Evolutionary conservation across 352 stramenopile species (phyloP), one percentile per base, ranked within the genome.

Genomic region (Pythium aphanidermatum): DNA sequence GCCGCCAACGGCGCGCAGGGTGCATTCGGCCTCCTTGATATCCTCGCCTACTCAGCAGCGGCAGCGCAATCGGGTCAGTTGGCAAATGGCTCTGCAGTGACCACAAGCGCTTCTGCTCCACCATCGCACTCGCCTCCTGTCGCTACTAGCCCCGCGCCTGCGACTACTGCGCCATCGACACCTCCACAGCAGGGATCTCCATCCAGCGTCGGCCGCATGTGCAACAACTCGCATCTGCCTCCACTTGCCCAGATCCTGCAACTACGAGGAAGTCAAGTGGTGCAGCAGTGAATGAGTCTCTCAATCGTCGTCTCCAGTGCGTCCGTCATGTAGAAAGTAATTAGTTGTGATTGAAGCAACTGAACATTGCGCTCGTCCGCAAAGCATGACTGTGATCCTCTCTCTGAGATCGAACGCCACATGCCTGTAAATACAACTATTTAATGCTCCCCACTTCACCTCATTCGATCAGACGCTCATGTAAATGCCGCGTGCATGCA

Each of bases 221-320:
- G 73, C 27, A 57, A 57, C 28, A 83, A 69, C 59, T 72, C 60
- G 31, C 66, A 77, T 17, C 49, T 89, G 40, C 77, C 77, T 24
- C 83, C 77, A 5, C 55, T 89, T 16, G 66, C 77, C 2, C 55
- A 89, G 60, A 89, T 89, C 45, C 46, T 89, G 36, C 77, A 89
- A 44, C 60, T 89, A 4, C 64, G 68, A n/a, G 73, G 70, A 14
- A 63, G 48, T 27, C 55, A 63, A 35, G 47, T 54, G n/a, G 55
- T 37, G n/a, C 47, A 57, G 37, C 55, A 63, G 43, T 63, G 35
- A 51, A n/a, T n/a, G n/a, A n/a, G n/a, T n/a, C n/a, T n/a, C n/a
- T n/a, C n/a, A n/a, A n/a, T n/a, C n/a, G n/a, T n/a, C n/a, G n/a
- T n/a, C n/a, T n/a, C n/a, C n/a, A n/a, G n/a, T n/a, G n/a, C n/a